Evolutionary conservation across 768 basidiomycete genomes (phyloP), one percentile per base, ranked within the genome.

Genomic region (Hygrophorus pudorinus): DNA sequence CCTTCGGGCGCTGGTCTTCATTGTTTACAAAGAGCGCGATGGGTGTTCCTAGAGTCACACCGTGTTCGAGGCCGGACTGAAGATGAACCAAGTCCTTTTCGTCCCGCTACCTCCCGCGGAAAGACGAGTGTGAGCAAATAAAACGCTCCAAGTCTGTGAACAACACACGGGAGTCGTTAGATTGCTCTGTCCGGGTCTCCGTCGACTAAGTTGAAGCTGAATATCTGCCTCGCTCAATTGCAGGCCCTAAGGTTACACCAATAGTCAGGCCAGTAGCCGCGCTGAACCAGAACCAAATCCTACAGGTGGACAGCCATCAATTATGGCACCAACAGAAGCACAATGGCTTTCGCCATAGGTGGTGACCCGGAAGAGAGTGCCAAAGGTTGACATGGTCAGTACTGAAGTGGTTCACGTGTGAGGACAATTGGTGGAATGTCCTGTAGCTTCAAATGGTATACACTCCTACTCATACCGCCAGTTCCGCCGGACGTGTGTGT

Each of bases 291-390:
- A 21, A 29, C 21, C 21, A 11, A n/a, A n/a, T 64, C 79, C 45
- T 63, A 96, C 94, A 31, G 94, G 94, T 42, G 94, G 94, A 52
- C 91, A 91, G 28, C 96, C 96, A 59, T 98, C 96, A 55, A 99
- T 80, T n/a, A 99, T 97, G 29, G 89, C 91, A 11, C 96, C 96
- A 29, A 98, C 96, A 11, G 90, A 93, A 24, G 87, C 79, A 60
- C 96, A 97, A 61, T 99, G 96, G 51, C 87, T 91, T 70, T 99
- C 96, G 47, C 96, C 96, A 59, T 87, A 99, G 51, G 96, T 99
- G 42, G 93, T 93, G 20, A 99, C 96, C 38, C 90, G 77, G 70
- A 88, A 99, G 31, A 88, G 70, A 18, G 72, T 78, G 17, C 96
- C 96, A 64, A 85, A 99, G 44, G 92, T 87, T 17, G 91, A 94